Evolutionary conservation across 257 asterid genomes (phyloP), one percentile per base, ranked within the genome.

Genomic region (Solanum infundibuliforme): DNA sequence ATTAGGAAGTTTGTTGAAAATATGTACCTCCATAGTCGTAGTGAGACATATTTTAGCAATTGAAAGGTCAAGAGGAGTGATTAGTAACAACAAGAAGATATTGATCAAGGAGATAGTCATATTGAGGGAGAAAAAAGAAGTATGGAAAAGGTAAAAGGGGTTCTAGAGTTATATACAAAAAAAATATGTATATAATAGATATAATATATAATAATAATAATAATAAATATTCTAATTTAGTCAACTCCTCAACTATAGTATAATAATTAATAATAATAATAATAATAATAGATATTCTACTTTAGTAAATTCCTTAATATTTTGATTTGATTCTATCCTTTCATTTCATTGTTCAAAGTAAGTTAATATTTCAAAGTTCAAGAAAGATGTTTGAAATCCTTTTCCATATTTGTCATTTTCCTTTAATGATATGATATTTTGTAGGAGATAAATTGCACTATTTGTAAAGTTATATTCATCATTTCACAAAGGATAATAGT

Each of bases 401-500:
- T 41, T 41, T 41, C 14, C 11, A 41, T 41, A 41, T 41, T 12
- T 41, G 48, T 1, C 48, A 41, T 41, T 41, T 41, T 0, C 5
- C 48, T 41, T 10, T 11, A 11, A 41, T 41, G 13, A 41, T 41
- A 3, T 38, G 13, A 11, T 41, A 41, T 41, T 41, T 41, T 41
- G 48, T 41, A 41, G 5, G 48, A 11, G 0, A 41, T 41, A 41
- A 41, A 41, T 11, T 41, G 0, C 0, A 11, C 1, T 43, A 12
- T 0, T 43, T 43, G 16, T 43, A 43, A 12, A 43, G 16, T 43
- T 43, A 43, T 0, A 43, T 43, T 43, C 0, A 43, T 43, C 0
- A 0, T 43, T 43, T 43, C 2, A 43, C 0, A 0, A 0, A 12
- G 2, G 16, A 43, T 1, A 43, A 43, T 12, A 12, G 52, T 43